Evolutionary conservation across 2,329 filamentous ascomycete species (phyloP).

Genomic region (Diaporthe australafricana): DNA sequence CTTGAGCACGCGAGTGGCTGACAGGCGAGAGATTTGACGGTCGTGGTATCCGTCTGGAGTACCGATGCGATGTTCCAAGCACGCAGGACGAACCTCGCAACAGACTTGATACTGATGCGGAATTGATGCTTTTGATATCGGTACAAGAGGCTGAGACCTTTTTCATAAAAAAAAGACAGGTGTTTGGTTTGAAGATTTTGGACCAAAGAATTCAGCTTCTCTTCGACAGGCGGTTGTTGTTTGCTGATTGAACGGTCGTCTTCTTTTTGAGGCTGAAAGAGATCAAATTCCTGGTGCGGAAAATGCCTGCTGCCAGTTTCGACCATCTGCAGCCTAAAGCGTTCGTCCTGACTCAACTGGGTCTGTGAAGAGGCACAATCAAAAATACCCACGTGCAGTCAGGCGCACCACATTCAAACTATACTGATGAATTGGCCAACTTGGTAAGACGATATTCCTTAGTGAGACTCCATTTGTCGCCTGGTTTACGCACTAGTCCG

Average conservation of each 20-base stretch:
- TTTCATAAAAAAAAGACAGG: not conserved
- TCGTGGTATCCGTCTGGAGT: not conserved
- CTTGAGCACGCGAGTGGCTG: not conserved
- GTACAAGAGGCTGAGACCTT: not conserved
- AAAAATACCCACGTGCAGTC: not conserved
- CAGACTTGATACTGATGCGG: not conserved
- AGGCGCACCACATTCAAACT: not conserved
- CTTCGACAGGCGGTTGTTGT: not conserved
- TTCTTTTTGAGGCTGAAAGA: not conserved
- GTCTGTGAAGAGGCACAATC: not conserved
- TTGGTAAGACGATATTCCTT: not conserved
- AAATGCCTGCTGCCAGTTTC: not conserved
- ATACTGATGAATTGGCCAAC: too few species aligned
- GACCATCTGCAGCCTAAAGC: not conserved
- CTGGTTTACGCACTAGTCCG: too few species aligned
- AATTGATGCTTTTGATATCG: not conserved
- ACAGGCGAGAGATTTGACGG: not conserved
- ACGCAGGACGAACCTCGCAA: not conserved
- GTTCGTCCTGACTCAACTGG: conserved; percentile 4
- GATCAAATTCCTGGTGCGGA: not conserved
- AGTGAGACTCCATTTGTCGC: too few species aligned
- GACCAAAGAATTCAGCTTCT: too few species aligned
- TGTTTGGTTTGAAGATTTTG: not conserved
- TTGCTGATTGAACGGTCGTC: not conserved
- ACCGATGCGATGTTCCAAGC: not conserved